Evolutionary conservation across 345 rosid species (phyloP).

Genomic region (Gynandropsis gynandra): DNA sequence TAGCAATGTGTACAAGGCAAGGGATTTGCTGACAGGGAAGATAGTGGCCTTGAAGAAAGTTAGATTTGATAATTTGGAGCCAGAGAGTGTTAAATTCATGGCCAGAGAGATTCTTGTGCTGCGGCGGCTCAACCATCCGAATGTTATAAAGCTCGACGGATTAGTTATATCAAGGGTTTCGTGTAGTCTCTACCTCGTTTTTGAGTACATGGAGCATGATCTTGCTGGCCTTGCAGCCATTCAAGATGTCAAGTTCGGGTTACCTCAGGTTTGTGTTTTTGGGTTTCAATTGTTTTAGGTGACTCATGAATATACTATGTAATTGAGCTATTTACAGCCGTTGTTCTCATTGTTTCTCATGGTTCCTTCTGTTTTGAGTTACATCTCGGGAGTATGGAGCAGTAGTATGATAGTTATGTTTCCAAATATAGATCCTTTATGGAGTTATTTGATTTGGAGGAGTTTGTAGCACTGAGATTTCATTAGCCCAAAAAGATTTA

Average conservation of each 20-base stretch:
- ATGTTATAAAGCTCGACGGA: slow-evolving; percentile 83
- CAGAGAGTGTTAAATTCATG: slow-evolving; percentile 92
- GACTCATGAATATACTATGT: background rate
- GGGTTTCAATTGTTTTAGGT: background rate
- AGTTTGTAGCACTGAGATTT: no score
- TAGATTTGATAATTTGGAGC: slow-evolving; percentile 83
- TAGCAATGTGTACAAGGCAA: slow-evolving; percentile 89
- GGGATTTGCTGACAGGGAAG: slow-evolving; percentile 70
- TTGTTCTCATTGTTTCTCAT: no score
- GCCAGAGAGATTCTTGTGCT: slow-evolving; percentile 90
- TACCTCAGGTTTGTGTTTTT: slow-evolving; percentile 60
- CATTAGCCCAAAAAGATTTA: background rate
- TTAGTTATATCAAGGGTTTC: slow-evolving; percentile 88
- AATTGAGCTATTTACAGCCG: background rate
- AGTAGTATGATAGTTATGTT: background rate
- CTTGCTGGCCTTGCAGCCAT: slow-evolving; percentile 73
- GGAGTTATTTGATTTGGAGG: background rate
- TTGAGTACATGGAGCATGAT: slow-evolving; percentile 96
- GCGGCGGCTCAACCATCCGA: slow-evolving; percentile 67
- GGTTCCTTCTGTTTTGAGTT: no score
- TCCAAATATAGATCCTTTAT: background rate
- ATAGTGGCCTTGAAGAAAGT: slow-evolving; percentile 94
- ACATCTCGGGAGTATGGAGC: no score
- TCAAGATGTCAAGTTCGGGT: slow-evolving; percentile 66
- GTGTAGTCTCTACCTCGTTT: slow-evolving; percentile 76